These are phyloP conservation scores for Trichocladium antarcticum DNA, from an alignment of 495 filamentous ascomycete species.

Conservation along the genomic window DNA sequence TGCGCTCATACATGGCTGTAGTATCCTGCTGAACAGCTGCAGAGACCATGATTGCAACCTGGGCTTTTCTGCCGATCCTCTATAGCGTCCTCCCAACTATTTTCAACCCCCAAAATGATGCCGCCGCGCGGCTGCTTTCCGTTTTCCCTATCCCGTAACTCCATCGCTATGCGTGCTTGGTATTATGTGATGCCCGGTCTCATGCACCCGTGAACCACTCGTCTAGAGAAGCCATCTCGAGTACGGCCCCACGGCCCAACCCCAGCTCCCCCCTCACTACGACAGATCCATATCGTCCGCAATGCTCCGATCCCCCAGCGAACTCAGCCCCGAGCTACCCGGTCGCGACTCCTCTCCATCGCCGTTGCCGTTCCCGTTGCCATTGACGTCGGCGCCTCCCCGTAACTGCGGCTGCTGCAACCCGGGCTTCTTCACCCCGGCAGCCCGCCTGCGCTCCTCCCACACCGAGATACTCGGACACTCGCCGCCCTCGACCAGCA, in stretches of 20 bases:
- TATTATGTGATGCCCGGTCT: neutral
- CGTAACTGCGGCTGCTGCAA: conserved; percentile 2
- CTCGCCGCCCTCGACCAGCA: conserved; percentile 62
- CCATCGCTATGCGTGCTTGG: conserved; percentile 23
- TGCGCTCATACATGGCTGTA: no score
- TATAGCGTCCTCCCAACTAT: neutral
- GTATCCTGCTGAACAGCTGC: no score
- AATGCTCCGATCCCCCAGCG: conserved; percentile 36
- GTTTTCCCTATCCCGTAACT: conserved; percentile 10
- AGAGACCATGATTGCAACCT: no score
- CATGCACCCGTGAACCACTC: no score
- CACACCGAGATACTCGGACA: conserved; percentile 58
- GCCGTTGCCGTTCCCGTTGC: conserved; percentile 11
- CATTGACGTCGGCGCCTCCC: neutral
- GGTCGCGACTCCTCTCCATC: conserved; percentile 31
- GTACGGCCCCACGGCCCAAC: neutral
- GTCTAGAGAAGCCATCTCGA: neutral
- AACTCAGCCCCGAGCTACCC: conserved; percentile 42
- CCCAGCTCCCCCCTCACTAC: neutral
- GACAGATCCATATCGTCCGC: conserved; percentile 33
- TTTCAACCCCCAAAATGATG: neutral
- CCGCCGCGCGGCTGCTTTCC: neutral
- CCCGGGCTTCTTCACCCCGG: conserved; percentile 15
- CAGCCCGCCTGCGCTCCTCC: conserved; percentile 31
- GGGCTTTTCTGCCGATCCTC: no score